phyloP scores from a whole-genome alignment of 495 filamentous ascomycete genomes.

The Neurospora tetraspora region DNA sequence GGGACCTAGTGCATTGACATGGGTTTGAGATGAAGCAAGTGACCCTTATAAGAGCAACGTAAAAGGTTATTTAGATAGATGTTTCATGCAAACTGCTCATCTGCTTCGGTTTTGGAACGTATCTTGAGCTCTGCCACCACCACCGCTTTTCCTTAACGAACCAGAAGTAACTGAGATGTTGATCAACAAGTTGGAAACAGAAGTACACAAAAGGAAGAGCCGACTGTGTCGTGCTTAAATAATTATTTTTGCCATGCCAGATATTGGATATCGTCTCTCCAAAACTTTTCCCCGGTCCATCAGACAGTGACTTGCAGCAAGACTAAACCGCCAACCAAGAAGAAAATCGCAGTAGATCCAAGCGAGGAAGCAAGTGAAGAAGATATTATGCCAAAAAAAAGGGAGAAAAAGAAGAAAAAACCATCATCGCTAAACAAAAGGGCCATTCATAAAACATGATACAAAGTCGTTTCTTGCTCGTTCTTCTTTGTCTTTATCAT shows the following conservation, averaged over 20 bases:
- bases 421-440: background rate
- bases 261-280: background rate
- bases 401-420: background rate
- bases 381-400: background rate
- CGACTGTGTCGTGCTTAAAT: background rate
- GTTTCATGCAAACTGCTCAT: background rate
- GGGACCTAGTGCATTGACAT: background rate
- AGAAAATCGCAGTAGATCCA: background rate
- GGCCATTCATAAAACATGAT: background rate
- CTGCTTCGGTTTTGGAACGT: background rate
- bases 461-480: background rate
- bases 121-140: background rate
- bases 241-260: background rate
- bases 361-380: background rate
- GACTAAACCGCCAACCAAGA: background rate
- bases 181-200: background rate
- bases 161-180: background rate
- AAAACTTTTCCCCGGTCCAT: background rate
- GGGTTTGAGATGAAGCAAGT: background rate
- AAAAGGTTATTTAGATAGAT: background rate
- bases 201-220: background rate
- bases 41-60: background rate
- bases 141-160: background rate
- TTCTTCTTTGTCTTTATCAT: conserved; percentile 8
- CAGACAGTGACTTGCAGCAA: background rate